phyloP scores from a whole-genome alignment of 768 basidiomycete species.

The Rhizopogon salebrosus region DNA sequence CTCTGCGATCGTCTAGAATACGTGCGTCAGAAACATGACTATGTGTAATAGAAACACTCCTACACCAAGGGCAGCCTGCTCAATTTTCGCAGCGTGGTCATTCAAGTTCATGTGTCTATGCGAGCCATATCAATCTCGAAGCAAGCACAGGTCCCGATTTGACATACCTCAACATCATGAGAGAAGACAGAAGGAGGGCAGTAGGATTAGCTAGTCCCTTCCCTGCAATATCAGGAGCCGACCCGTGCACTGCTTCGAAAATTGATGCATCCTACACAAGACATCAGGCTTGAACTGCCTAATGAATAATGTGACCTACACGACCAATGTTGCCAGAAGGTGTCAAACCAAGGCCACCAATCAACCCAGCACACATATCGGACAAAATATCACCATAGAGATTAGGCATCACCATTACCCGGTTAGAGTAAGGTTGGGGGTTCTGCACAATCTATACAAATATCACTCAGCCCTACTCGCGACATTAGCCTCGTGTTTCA shows the following conservation, averaged over 20 bases:
- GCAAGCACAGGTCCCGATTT: not conserved
- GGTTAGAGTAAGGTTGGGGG: conserved; percentile 87
- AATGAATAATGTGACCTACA: conserved; percentile 38
- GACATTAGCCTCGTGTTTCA: not conserved
- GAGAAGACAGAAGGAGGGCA: conserved; percentile 87
- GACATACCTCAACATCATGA: conserved; percentile 94
- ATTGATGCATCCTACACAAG: conserved; percentile 85
- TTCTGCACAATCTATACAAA: conserved; percentile 76
- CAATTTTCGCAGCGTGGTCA: conserved; percentile 82
- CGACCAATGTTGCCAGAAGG: conserved; percentile 97
- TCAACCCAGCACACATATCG: conserved; percentile 97
- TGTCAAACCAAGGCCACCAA: conserved; percentile 95
- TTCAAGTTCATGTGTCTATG: conserved; percentile 87
- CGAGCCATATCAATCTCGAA: conserved; percentile 18
- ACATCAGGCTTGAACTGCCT: conserved; percentile 13
- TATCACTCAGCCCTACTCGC: not conserved
- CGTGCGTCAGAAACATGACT: conserved; percentile 2
- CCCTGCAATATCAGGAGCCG: conserved; percentile 97
- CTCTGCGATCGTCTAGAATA: conserved; percentile 86
- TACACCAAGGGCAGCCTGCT: conserved; percentile 85
- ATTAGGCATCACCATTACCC: conserved; percentile 99
- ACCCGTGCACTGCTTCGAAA: conserved; percentile 99
- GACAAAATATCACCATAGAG: conserved; percentile 93
- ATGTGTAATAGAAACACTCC: conserved; percentile 11
- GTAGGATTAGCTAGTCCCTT: conserved; percentile 98